A percentile compares a stretch with the other conserved stretches of the same genome.
Conservation (phyloP, 2,329 filamentous ascomycete genomes). For the Fusarium keratoplasticum region DNA sequence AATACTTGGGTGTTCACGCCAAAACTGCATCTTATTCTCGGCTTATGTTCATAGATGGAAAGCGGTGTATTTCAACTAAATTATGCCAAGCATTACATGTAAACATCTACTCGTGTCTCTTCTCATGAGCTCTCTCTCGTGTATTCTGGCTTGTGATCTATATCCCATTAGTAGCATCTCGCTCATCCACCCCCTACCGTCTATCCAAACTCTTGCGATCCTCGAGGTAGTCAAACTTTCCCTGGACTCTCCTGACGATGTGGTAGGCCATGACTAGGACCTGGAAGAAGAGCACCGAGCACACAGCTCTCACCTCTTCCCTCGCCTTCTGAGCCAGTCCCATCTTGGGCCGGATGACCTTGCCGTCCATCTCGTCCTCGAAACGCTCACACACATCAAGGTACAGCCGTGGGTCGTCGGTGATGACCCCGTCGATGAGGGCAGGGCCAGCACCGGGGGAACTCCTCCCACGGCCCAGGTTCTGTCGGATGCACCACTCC, state of each 20-base stretch:
- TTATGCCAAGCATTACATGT: background rate
- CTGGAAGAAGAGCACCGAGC: constrained; percentile 33
- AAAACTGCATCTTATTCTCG: background rate
- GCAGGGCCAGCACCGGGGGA: constrained; percentile 5
- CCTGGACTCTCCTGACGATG: constrained; percentile 40
- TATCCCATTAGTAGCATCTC: background rate
- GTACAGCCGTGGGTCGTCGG: constrained; percentile 81
- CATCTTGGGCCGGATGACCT: constrained; percentile 10
- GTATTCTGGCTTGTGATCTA: background rate
- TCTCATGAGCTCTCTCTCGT: background rate
- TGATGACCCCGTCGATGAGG: constrained; percentile 82
- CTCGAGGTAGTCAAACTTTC: constrained; percentile 45
- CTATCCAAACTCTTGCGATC: constrained; percentile 33
- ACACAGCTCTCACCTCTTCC: constrained; percentile 28
- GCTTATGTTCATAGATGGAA: background rate
- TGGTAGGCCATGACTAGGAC: constrained; percentile 40
- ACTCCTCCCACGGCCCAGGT: constrained; percentile 50
- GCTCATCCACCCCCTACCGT: constrained; percentile 4
- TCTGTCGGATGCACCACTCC: constrained; percentile 76
- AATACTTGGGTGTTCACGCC: background rate
- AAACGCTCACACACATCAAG: constrained; percentile 66
- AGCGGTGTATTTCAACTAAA: background rate
- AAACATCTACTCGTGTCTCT: background rate
- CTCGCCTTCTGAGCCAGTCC: constrained; percentile 25
- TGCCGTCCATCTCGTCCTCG: constrained; percentile 50